Evolutionary conservation across 345 rosid species (phyloP).

Genomic region (Eucalyptus curtisii): DNA sequence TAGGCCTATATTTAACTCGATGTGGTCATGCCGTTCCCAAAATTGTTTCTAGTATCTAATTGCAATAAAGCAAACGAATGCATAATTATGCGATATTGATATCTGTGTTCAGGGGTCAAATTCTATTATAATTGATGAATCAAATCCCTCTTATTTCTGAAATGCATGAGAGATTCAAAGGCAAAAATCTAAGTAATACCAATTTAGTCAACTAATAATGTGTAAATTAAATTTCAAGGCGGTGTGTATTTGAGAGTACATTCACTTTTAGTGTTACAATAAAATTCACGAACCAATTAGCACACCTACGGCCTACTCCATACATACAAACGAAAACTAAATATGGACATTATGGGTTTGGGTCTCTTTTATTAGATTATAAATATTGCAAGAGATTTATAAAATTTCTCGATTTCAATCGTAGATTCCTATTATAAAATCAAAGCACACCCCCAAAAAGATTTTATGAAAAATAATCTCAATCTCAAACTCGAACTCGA

Average conservation of each 20-base stretch:
- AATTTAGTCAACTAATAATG: neutral
- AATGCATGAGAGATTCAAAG: neutral
- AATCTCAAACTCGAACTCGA: neutral
- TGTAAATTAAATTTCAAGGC: neutral
- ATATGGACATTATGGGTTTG: neutral
- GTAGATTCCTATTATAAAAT: neutral
- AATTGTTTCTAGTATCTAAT: neutral
- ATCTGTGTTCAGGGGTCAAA: neutral
- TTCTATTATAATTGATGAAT: neutral
- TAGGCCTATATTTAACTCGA: neutral
- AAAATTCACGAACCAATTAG: neutral
- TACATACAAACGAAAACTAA: neutral
- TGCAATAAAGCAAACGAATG: neutral
- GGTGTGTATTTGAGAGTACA: rapidly evolving
- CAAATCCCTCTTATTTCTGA: too few relatives aligned
- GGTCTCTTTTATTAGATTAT: neutral
- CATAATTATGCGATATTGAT: neutral
- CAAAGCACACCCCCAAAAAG: neutral
- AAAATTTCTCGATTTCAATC: neutral
- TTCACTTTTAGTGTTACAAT: neutral
- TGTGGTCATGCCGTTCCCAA: neutral
- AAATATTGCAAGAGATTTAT: neutral
- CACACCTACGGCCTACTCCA: neutral
- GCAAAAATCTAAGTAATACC: neutral
- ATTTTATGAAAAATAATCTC: neutral